A percentile compares a stretch with the other conserved stretches of the same genome.
phyloP scores from a whole-genome alignment of 1,284 basidiomycete genomes.

The Irpex rosettiformis region DNA sequence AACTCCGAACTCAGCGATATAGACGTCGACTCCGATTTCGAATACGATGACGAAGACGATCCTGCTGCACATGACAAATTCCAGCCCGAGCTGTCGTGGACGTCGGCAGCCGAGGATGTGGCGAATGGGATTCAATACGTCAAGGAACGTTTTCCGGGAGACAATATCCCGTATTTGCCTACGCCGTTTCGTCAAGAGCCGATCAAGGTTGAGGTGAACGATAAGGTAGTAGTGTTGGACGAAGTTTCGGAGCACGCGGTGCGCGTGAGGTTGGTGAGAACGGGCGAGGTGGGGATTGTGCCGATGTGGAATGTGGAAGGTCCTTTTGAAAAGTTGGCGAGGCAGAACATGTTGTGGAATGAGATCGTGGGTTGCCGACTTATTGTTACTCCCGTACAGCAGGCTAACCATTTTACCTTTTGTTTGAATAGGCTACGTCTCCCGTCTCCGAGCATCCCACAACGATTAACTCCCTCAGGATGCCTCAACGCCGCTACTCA shows the following conservation, averaged over 20 bases:
- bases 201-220: conserved; percentile 21
- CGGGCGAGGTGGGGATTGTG: conserved; percentile 22
- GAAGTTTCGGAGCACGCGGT: conserved; percentile 26
- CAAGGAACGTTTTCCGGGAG: conserved; percentile 24
- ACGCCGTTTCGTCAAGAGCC: conserved; percentile 27
- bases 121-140: conserved; percentile 27
- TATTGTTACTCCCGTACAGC: background rate
- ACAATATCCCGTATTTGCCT: conserved; percentile 17
- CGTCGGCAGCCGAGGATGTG: conserved; percentile 23
- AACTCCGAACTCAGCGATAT: background rate
- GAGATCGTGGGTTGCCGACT: conserved; percentile 24
- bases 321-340: conserved; percentile 27
- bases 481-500: background rate
- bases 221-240: conserved; percentile 24
- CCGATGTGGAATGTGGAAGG: conserved; percentile 29
- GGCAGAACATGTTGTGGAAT: conserved; percentile 30
- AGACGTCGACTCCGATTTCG: background rate
- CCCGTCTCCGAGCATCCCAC: background rate
- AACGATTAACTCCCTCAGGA: background rate
- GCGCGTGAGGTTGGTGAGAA: conserved; percentile 22
- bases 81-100: conserved; percentile 7
- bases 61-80: background rate
- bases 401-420: background rate
- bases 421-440: background rate
- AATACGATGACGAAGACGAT: background rate